These are phyloP conservation scores for Ophidiomyces ophidiicola DNA, from an alignment of 2,329 filamentous ascomycete genomes.

Conservation along the genomic window DNA sequence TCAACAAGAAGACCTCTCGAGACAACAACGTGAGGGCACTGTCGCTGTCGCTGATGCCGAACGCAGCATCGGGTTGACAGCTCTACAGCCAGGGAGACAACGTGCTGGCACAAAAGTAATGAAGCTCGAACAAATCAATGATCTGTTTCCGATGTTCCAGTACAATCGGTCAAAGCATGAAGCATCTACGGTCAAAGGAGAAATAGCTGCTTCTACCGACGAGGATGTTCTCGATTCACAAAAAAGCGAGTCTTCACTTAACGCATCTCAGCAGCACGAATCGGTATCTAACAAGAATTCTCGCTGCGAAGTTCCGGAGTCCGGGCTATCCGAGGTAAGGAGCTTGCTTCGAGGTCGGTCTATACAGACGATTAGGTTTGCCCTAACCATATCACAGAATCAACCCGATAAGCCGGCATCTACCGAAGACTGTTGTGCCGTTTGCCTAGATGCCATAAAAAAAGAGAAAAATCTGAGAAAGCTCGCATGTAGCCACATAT, in stretches of 20 bases:
- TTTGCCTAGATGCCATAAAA: constrained; percentile 2
- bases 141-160: constrained; percentile 2
- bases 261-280: background rate
- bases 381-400: background rate
- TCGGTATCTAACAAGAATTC: background rate
- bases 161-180: background rate
- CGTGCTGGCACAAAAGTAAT: background rate
- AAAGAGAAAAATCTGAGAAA: constrained; percentile 1
- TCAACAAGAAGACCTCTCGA: background rate
- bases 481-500: constrained; percentile 4
- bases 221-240: background rate
- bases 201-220: background rate
- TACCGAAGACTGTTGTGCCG: constrained; percentile 2
- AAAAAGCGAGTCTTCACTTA: background rate
- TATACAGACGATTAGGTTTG: background rate
- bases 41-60: background rate
- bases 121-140: constrained; percentile 4
- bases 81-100: background rate
- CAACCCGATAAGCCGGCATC: background rate
- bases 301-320: background rate
- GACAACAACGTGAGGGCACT: background rate
- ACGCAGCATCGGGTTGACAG: background rate
- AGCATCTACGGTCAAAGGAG: background rate
- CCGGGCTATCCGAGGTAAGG: background rate
- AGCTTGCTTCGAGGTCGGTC: background rate